Evolutionary conservation across 306 rosid genomes (phyloP).

Genomic region (Lathyrus oleraceus): DNA sequence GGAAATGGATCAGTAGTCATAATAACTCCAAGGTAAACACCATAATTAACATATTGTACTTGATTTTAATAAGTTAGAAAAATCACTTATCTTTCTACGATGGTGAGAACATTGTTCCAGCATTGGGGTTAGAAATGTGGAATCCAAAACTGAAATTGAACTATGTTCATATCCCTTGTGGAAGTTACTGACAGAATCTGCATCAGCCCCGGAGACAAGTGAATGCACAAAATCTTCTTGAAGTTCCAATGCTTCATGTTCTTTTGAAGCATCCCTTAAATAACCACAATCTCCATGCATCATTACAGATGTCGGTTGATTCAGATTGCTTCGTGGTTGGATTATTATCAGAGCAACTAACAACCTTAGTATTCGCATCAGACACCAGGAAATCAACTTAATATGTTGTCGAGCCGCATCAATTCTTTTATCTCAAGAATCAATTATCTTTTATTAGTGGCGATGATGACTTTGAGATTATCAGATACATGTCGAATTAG

Average conservation of each 20-base stretch:
- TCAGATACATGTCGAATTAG: too few relatives aligned
- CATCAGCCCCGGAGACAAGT: slow-evolving; percentile 37
- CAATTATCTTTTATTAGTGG: too few relatives aligned
- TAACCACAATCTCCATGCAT: slow-evolving; percentile 33
- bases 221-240: slow-evolving; percentile 48
- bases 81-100: too few relatives aligned
- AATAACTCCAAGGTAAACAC: too few relatives aligned
- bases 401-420: too few relatives aligned
- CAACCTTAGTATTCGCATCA: slow-evolving; percentile 30
- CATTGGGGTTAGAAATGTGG: too few relatives aligned
- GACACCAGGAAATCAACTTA: slow-evolving; percentile 22
- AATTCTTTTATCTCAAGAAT: too few relatives aligned
- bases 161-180: slow-evolving; percentile 61
- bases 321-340: slow-evolving; percentile 35
- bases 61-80: too few relatives aligned
- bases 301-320: slow-evolving; percentile 29
- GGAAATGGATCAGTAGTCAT: too few relatives aligned
- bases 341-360: slow-evolving; percentile 18
- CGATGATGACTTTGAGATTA: too few relatives aligned
- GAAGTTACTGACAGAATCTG: slow-evolving; percentile 43
- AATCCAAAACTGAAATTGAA: slow-evolving; percentile 78
- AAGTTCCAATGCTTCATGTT: slow-evolving; percentile 50
- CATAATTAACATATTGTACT: too few relatives aligned
- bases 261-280: slow-evolving; percentile 42
- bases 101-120: too few relatives aligned